Evolutionary conservation across 2,329 filamentous ascomycete genomes (phyloP).

Genomic region (Nectriaceae sp.): DNA sequence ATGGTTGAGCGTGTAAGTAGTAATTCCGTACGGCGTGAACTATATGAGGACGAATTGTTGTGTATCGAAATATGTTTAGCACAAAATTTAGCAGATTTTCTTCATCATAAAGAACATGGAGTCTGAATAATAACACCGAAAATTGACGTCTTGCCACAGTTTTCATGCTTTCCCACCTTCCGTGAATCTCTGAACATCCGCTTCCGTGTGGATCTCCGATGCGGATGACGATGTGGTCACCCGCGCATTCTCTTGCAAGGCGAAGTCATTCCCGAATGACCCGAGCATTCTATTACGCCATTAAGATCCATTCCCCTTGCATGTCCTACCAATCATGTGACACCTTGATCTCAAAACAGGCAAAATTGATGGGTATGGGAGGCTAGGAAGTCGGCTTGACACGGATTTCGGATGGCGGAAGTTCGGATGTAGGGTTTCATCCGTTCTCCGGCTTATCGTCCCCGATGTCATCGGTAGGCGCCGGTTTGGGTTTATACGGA

Average conservation of each 20-base stretch:
- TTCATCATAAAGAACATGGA: neutral
- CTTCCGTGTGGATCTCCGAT: neutral
- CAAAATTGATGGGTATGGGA: conserved; percentile 11
- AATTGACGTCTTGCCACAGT: too few relatives aligned
- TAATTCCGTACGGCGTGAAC: too few relatives aligned
- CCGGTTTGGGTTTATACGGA: conserved; percentile 8
- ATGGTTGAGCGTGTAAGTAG: too few relatives aligned
- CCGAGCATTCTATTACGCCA: neutral
- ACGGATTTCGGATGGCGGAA: conserved; percentile 25
- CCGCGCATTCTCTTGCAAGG: neutral
- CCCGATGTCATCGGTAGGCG: neutral
- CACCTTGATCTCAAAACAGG: conserved; percentile 14
- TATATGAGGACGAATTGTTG: too few relatives aligned
- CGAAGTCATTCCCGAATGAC: neutral
- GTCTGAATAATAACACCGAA: neutral
- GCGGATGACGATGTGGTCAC: neutral
- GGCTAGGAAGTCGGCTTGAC: conserved; percentile 8
- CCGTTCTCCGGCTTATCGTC: conserved; percentile 12
- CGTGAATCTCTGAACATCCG: neutral
- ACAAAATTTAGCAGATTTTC: too few relatives aligned
- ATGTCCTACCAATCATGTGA: conserved; percentile 11
- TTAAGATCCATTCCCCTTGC: neutral
- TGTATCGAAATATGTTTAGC: too few relatives aligned
- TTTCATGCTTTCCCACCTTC: neutral
- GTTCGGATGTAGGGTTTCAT: conserved; percentile 26